A percentile compares a stretch with the other conserved stretches of the same genome.
phyloP scores from a whole-genome alignment of 148 eudicot genomes.

The Agrostemma githago region DNA sequence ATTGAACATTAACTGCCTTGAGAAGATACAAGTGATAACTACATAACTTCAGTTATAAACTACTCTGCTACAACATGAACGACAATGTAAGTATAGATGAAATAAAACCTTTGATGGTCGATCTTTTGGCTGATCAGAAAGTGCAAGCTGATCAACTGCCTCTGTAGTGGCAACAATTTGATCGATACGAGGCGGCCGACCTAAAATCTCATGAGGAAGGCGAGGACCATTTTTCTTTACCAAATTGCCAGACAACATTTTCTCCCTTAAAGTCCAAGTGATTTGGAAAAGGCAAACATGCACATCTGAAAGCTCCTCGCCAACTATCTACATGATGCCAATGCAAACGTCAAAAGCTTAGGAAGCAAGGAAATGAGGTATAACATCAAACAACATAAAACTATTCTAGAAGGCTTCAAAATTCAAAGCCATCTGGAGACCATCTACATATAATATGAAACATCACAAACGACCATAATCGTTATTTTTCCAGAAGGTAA shows the following conservation, averaged over 20 bases:
- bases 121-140: slow-evolving; percentile 8
- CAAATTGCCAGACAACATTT: not conserved
- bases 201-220: slow-evolving; percentile 18
- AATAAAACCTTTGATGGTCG: slow-evolving; percentile 12
- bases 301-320: slow-evolving; percentile 24
- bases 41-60: not conserved
- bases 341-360: too few species aligned
- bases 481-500: not conserved
- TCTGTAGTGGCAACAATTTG: not conserved
- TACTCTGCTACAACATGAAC: not conserved
- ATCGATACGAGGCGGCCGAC: not conserved
- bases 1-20: not conserved
- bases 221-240: not conserved
- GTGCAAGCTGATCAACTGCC: not conserved
- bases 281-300: slow-evolving; percentile 18
- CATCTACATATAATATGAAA: too few species aligned
- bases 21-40: not conserved
- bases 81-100: not conserved
- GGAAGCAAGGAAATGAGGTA: not conserved
- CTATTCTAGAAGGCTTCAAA: not conserved
- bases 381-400: not conserved
- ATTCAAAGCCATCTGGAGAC: not conserved
- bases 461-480: not conserved
- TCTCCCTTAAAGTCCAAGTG: slow-evolving; percentile 21
- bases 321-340: slow-evolving; percentile 18